phyloP scores from a whole-genome alignment of 345 rosid species.

The Ricinus communis region DNA sequence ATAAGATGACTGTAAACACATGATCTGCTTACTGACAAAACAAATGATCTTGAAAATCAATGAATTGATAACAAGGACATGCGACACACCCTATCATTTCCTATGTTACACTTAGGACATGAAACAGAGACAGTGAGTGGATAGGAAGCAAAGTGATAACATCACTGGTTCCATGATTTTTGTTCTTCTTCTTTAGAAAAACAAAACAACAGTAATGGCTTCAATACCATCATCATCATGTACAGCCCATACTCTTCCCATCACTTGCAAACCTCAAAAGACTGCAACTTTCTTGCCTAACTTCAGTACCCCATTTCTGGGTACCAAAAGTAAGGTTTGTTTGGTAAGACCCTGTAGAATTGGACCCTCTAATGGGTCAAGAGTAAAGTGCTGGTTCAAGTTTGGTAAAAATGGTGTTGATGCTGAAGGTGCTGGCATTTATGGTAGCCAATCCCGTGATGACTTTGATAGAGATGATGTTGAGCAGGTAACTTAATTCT shows the following conservation, averaged over 20 bases:
- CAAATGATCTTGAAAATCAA: not conserved
- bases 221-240: conserved; percentile 35
- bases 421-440: conserved; percentile 93
- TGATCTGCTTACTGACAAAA: not conserved
- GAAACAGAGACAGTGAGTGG: not conserved
- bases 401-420: conserved; percentile 91
- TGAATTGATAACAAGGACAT: not conserved
- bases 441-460: conserved; percentile 84
- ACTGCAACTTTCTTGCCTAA: conserved; percentile 32
- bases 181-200: not conserved
- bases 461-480: conserved; percentile 96
- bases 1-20: not conserved
- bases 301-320: conserved; percentile 56
- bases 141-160: conserved; percentile 19
- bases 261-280: conserved; percentile 36
- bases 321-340: conserved; percentile 29
- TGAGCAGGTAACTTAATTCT: conserved; percentile 65
- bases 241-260: conserved; percentile 24
- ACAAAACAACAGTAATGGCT: conserved; percentile 15
- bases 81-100: conserved; percentile 3
- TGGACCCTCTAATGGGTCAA: conserved; percentile 76
- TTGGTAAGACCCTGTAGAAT: conserved; percentile 39
- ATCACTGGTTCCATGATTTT: not conserved
- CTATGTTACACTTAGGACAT: not conserved
- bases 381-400: conserved; percentile 75